Evolutionary conservation across 345 rosid species (phyloP).

Genomic region (Eucalyptus curtisii): DNA sequence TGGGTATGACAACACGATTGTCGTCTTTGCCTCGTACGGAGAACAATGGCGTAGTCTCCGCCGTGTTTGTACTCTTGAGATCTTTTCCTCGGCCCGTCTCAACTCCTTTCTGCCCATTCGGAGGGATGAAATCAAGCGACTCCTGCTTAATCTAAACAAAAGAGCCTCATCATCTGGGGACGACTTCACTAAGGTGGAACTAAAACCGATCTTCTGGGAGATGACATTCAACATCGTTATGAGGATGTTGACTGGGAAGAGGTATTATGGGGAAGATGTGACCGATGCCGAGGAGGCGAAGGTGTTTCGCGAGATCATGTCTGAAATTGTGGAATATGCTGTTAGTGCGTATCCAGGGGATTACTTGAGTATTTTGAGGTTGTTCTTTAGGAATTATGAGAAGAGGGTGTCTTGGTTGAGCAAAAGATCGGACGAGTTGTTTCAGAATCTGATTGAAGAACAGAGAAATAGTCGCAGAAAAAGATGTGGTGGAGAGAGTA

Average conservation of each 20-base stretch:
- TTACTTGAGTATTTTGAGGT: conserved; percentile 17
- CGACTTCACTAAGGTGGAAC: conserved; percentile 20
- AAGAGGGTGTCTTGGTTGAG: conserved; percentile 1
- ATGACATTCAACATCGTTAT: conserved; percentile 18
- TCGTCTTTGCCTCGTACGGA: conserved; percentile 16
- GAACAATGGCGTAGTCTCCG: conserved; percentile 57
- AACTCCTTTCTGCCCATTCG: conserved; percentile 4
- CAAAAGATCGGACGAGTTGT: conserved; percentile 9
- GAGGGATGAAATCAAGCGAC: conserved; percentile 21
- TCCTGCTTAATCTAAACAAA: not conserved
- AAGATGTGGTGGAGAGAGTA: not conserved
- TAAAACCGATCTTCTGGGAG: conserved; percentile 13
- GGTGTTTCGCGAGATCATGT: conserved; percentile 9
- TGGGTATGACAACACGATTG: conserved; percentile 20
- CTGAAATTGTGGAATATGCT: not conserved
- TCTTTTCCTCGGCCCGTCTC: conserved; percentile 24
- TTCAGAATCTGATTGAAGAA: conserved; percentile 26
- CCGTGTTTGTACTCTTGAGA: conserved; percentile 19
- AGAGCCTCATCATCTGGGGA: not conserved
- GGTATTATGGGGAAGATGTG: conserved; percentile 27
- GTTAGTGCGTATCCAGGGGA: conserved; percentile 22
- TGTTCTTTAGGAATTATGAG: not conserved
- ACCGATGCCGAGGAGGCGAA: conserved; percentile 9
- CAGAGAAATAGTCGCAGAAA: not conserved
- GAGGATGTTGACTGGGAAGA: conserved; percentile 28